Evolutionary conservation across 2,329 filamentous ascomycete genomes (phyloP), one percentile per base, ranked within the genome.

Genomic region (Fusarium sambucinum): DNA sequence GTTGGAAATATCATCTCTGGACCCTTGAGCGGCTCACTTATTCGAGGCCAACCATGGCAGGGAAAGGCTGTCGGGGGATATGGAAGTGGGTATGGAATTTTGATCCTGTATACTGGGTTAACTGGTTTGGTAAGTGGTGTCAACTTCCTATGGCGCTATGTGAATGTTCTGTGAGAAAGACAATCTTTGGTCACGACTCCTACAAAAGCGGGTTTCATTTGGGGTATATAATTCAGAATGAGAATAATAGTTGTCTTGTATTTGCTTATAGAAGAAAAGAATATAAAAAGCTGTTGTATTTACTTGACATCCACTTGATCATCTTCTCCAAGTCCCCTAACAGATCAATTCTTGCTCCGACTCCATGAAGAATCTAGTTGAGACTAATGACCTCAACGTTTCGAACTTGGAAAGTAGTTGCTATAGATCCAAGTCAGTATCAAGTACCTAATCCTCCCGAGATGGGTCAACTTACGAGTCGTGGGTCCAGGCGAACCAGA

Each of bases 1-100:
- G 75, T 90, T 3, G 87, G 87, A 3, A 89, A 89, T 65, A 81
- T 89, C 54, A 78, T 81, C 12, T 83, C 78, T 17, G 86, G 86
- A 0, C 85, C 86, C 9, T 50, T 87, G 66, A 87, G 85, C 67
- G 83, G 86, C 44, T 79, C 75, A 3, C 74, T 88, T 45, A 72
- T 87, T 25, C 77, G 75, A 25, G 79, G 79, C 5, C 74, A 77
- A 21, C 78, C 81, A 27, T 84, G 79, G 82, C 72, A 76, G 60
- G 80, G 77, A 27, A 72, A 77, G 53, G 77, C 75, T 0, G 73
- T 71, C 25, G 77, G 79, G 8, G 84, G 80, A 0, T 88, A 85
- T 68, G 81, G 82, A 6, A 85, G 82, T 42, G 80, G 83, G 4
- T 88, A 84, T 72, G 85, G 85, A 3, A 77, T 79, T 13, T 69